Conservation (phyloP, 2,329 filamentous ascomycete species). For the Colletotrichum aenigma region DNA sequence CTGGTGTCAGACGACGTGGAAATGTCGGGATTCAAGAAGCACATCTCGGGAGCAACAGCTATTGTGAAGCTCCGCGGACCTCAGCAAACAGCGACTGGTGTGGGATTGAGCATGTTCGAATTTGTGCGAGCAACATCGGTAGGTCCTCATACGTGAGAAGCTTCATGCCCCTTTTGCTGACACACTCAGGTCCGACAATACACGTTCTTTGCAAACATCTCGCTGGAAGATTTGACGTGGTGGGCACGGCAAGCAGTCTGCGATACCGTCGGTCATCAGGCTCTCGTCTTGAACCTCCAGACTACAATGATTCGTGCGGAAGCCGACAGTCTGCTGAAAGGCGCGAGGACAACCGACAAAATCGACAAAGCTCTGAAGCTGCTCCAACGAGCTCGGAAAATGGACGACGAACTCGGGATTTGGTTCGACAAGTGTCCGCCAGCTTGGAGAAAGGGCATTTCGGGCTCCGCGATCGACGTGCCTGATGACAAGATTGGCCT, state of each 20-base stretch:
- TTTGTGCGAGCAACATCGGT: constrained; percentile 26
- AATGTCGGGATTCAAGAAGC: constrained; percentile 24
- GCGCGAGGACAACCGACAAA: constrained; percentile 20
- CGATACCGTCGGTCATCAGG: constrained; percentile 24
- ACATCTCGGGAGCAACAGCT: constrained; percentile 25
- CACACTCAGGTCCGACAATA: constrained; percentile 24
- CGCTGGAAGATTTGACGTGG: constrained; percentile 25
- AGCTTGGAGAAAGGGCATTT: constrained; percentile 23
- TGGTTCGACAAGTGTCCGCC: constrained; percentile 25
- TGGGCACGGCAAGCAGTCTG: constrained; percentile 25
- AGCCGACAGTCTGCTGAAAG: constrained; percentile 24
- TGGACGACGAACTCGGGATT: constrained; percentile 22
- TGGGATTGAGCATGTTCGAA: constrained; percentile 27
- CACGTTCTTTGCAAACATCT: constrained; percentile 25
- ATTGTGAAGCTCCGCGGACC: constrained; percentile 24
- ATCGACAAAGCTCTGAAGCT: constrained; percentile 25
- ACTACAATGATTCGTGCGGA: constrained; percentile 27
- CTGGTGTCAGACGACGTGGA: constrained; percentile 22
- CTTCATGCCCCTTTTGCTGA: neutral
- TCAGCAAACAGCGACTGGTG: constrained; percentile 14
- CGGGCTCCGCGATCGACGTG: constrained; percentile 19
- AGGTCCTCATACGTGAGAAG: neutral
- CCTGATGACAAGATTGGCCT: constrained; percentile 18
- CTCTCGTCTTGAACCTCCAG: constrained; percentile 27
- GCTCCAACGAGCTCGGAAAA: constrained; percentile 19